Evolutionary conservation across 306 rosid genomes (phyloP), one percentile per base, ranked within the genome.

Genomic region (Psophocarpus tetragonolobus): DNA sequence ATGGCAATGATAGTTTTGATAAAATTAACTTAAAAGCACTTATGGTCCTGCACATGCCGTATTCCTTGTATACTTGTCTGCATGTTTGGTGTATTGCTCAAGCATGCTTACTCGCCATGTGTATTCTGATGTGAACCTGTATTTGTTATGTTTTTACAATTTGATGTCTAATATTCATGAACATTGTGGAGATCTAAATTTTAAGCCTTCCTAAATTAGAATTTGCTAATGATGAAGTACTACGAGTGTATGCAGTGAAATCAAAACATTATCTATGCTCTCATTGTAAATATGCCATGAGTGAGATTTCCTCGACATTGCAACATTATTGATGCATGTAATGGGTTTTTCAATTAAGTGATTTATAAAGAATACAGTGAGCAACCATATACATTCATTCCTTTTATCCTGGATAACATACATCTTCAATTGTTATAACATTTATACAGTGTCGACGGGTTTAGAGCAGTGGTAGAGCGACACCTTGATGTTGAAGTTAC

Each of bases 401-500:
- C 62, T 78, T 26, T 15, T 39, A 68, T 63, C 54, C 17, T 18
- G 50, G 62, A 14, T 13, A 69, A 6, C 64, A 14, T 73, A 68
- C 78, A 75, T 78, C 47, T 47, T 68, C 30, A 77, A 24, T 68
- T 29, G 42, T 30, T 39, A 23, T 65, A 56, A 48, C 74, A 26
- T 84, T 66, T 66, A 84, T 60, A 87, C 85, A 92, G 98, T 82
- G 90, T 94, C 26, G 93, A 90, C 73, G 96, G 96, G 82, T 92
- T 82, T 62, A 90, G 96, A 84, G 98, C 96, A 9, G 70, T 64
- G 80, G 97, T 94, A 51, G 96, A 94, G 90, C 87, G 98, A 62
- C 44, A 82, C 78, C 92, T 90, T 70, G 97, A 94, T 3, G 95
- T 94, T 17, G 97, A 94, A 80, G 91, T 94, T 41, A 65, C 82